Evolutionary conservation across 2,329 filamentous ascomycete species (phyloP).

Genomic region (Decorospora gaudefroyi): DNA sequence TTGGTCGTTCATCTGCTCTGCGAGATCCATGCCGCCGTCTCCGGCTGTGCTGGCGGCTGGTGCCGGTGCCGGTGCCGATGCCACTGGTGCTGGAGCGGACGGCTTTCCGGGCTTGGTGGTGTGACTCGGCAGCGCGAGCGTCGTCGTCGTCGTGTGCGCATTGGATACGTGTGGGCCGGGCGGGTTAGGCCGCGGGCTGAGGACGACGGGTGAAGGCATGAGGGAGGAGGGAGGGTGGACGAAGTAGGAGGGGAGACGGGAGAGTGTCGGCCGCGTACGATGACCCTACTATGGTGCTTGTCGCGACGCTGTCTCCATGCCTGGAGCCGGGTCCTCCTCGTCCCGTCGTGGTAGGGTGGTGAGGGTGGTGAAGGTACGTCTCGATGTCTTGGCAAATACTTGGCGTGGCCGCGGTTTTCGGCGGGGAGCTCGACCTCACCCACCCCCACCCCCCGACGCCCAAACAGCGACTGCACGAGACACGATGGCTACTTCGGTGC

Average conservation of each 20-base stretch:
- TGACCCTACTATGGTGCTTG: no score
- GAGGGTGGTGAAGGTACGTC: conserved; percentile 16
- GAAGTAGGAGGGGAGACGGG: no score
- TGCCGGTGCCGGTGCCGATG: conserved; percentile 19
- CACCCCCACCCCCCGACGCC: conserved; percentile 20
- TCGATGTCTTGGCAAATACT: conserved; percentile 20
- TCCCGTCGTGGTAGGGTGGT: not conserved
- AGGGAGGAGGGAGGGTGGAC: not conserved
- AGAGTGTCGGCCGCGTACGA: no score
- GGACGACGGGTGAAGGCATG: conserved; percentile 36
- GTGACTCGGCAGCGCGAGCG: conserved; percentile 41
- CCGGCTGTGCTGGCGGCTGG: conserved; percentile 18
- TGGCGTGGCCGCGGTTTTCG: conserved; percentile 30
- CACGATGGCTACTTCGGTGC: conserved; percentile 34
- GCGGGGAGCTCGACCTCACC: conserved; percentile 31
- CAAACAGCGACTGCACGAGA: conserved; percentile 11
- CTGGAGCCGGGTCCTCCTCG: no score
- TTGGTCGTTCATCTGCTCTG: conserved; percentile 55
- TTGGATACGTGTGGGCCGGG: conserved; percentile 21
- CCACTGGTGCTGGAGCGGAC: conserved; percentile 18
- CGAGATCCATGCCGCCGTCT: conserved; percentile 46
- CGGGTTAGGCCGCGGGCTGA: conserved; percentile 37
- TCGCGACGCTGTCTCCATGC: no score
- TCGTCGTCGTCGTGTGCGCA: conserved; percentile 40
- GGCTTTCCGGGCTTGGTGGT: conserved; percentile 22